A percentile compares a stretch with the other conserved stretches of the same genome.
Conservation (phyloP, 2,329 filamentous ascomycete species). For the Botrytis deweyae region DNA sequence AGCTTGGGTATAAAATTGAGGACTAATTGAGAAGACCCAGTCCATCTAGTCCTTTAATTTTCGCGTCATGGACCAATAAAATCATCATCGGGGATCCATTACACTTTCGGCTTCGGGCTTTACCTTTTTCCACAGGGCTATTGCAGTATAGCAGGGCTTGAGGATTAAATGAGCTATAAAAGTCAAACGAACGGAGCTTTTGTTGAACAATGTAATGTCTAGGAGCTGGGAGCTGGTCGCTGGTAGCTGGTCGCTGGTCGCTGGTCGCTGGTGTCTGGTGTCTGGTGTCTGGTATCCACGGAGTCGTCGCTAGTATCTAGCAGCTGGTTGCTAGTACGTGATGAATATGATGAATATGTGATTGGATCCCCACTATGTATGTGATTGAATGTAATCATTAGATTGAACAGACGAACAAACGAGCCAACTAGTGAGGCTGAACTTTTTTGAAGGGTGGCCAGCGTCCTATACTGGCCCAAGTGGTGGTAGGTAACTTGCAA, state of each 20-base stretch:
- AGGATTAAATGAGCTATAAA: not conserved
- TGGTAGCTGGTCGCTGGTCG: no score
- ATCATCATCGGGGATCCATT: not conserved
- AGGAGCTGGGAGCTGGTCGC: no score
- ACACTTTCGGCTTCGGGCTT: slow-evolving; percentile 10
- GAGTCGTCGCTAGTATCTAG: no score
- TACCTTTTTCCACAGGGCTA: not conserved
- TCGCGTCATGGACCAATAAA: not conserved
- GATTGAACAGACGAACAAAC: not conserved
- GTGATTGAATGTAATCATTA: not conserved
- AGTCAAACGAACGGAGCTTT: not conserved
- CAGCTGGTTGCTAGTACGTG: not conserved
- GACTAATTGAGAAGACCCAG: no score
- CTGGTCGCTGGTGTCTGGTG: no score
- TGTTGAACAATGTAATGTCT: not conserved
- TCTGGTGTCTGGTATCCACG: no score
- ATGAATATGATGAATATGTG: not conserved
- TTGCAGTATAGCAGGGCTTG: not conserved
- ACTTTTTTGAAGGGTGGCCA: not conserved
- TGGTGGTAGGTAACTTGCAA: not conserved
- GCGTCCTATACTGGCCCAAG: not conserved
- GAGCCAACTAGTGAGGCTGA: slow-evolving; percentile 3
- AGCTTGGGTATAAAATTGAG: no score
- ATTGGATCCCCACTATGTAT: not conserved
- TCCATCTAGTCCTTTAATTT: not conserved